Evolutionary conservation across 768 basidiomycete genomes (phyloP).

Genomic region (Calocybe gangraenosa): DNA sequence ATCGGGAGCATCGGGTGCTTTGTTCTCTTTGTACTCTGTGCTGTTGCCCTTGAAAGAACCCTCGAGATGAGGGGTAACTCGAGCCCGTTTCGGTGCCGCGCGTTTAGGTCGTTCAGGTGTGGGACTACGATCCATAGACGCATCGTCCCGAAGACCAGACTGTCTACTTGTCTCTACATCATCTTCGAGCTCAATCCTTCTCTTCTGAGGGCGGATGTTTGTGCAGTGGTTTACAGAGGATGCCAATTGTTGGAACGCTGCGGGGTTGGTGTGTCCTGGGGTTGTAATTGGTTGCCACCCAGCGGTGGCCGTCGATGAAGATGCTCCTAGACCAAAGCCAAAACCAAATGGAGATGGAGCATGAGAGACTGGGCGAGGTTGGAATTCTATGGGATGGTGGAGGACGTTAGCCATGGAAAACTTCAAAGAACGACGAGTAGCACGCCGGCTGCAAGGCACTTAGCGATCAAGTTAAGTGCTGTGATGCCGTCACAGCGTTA

Average conservation of each 20-base stretch:
- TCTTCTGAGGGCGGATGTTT: slow-evolving; percentile 47
- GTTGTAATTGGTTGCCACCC: slow-evolving; percentile 45
- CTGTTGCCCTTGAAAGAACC: slow-evolving; percentile 33
- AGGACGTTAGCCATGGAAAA: slow-evolving; percentile 67
- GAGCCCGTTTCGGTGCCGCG: slow-evolving; percentile 63
- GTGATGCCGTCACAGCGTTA: too few relatives aligned
- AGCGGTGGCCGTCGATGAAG: slow-evolving; percentile 35
- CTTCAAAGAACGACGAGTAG: slow-evolving; percentile 21
- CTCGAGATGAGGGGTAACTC: slow-evolving; percentile 32
- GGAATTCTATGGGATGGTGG: slow-evolving; percentile 61
- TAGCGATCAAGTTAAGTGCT: not conserved
- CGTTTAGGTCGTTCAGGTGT: slow-evolving; percentile 78
- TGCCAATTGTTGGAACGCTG: slow-evolving; percentile 53
- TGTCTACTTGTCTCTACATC: slow-evolving; percentile 39
- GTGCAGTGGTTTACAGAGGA: slow-evolving; percentile 42
- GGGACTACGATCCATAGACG: slow-evolving; percentile 82
- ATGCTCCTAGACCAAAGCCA: slow-evolving; percentile 59
- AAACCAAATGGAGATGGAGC: slow-evolving; percentile 66
- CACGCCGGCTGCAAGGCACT: slow-evolving; percentile 2
- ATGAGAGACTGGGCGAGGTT: slow-evolving; percentile 53
- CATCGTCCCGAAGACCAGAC: slow-evolving; percentile 40
- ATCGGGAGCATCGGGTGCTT: slow-evolving; percentile 29
- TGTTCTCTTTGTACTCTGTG: slow-evolving; percentile 44
- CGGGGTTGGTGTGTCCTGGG: slow-evolving; percentile 45
- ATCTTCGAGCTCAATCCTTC: slow-evolving; percentile 69